Evolutionary conservation across 1,284 basidiomycete genomes (phyloP).

Genomic region (Sanguinoderma infundibulare): DNA sequence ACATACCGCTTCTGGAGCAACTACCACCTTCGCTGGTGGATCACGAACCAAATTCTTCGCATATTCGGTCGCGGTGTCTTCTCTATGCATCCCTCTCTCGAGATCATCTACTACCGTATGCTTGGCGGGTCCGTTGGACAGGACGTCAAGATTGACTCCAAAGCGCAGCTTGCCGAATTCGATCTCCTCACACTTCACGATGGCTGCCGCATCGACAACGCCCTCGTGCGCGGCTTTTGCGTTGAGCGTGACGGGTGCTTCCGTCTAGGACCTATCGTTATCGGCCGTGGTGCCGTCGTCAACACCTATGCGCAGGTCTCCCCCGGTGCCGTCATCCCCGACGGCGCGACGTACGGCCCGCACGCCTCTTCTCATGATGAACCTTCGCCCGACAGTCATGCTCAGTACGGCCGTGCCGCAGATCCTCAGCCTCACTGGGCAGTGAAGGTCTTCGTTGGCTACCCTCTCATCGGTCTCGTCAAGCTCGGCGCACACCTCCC

Average conservation of each 20-base stretch:
- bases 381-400: slow-evolving; percentile 41
- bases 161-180: slow-evolving; percentile 44
- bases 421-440: slow-evolving; percentile 36
- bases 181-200: slow-evolving; percentile 48
- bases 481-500: slow-evolving; percentile 42
- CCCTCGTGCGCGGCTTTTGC: slow-evolving; percentile 48
- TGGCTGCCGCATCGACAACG: slow-evolving; percentile 45
- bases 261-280: slow-evolving; percentile 42
- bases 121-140: slow-evolving; percentile 48
- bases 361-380: slow-evolving; percentile 47
- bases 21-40: slow-evolving; percentile 53
- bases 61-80: slow-evolving; percentile 48
- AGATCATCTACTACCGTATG: slow-evolving; percentile 47
- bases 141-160: slow-evolving; percentile 43
- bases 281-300: slow-evolving; percentile 44
- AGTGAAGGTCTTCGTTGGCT: slow-evolving; percentile 42
- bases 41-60: slow-evolving; percentile 47
- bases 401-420: slow-evolving; percentile 43
- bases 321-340: slow-evolving; percentile 43
- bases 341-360: slow-evolving; percentile 46
- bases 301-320: slow-evolving; percentile 49
- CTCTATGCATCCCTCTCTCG: slow-evolving; percentile 41
- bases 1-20: slow-evolving; percentile 41
- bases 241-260: slow-evolving; percentile 50
- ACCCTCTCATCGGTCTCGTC: slow-evolving; percentile 42